Percentiles rank a stretch among this genome's conserved stretches.
Evolutionary conservation across 2,329 filamentous ascomycete genomes (phyloP).

Genomic region (Kalmusia sp.): DNA sequence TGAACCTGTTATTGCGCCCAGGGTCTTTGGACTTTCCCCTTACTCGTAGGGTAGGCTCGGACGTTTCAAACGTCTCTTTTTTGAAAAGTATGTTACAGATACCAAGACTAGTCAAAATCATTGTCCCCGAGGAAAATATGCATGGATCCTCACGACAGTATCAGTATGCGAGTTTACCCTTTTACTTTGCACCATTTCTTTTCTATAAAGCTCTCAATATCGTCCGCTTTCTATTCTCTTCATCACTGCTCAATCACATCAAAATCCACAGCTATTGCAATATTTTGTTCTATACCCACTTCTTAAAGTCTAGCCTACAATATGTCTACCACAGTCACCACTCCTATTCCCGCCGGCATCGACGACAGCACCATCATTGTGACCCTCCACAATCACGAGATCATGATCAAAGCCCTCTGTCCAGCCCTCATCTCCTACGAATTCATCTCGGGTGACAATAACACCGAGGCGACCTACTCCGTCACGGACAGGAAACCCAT

Average conservation of each 20-base stretch:
- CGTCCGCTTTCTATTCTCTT: not conserved
- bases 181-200: too few relatives aligned
- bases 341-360: constrained; percentile 37
- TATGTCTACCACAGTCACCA: constrained; percentile 49
- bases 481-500: constrained; percentile 51
- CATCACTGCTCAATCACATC: not conserved
- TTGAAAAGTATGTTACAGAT: not conserved
- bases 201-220: not conserved
- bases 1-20: too few relatives aligned
- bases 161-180: too few relatives aligned
- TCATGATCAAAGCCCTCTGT: constrained; percentile 49
- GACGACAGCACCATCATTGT: constrained; percentile 34
- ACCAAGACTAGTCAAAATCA: too few relatives aligned
- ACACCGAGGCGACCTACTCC: constrained; percentile 38
- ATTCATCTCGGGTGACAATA: constrained; percentile 41
- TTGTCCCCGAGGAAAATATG: too few relatives aligned
- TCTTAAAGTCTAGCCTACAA: constrained; percentile 12
- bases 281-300: not conserved
- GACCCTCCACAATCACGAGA: constrained; percentile 49
- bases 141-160: too few relatives aligned
- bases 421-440: constrained; percentile 43
- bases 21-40: not conserved
- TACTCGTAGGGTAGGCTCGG: not conserved
- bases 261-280: not conserved
- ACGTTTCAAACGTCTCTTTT: not conserved